Evolutionary conservation across 352 stramenopile genomes (phyloP).

Genomic region (Globisporangium mamillatum): DNA sequence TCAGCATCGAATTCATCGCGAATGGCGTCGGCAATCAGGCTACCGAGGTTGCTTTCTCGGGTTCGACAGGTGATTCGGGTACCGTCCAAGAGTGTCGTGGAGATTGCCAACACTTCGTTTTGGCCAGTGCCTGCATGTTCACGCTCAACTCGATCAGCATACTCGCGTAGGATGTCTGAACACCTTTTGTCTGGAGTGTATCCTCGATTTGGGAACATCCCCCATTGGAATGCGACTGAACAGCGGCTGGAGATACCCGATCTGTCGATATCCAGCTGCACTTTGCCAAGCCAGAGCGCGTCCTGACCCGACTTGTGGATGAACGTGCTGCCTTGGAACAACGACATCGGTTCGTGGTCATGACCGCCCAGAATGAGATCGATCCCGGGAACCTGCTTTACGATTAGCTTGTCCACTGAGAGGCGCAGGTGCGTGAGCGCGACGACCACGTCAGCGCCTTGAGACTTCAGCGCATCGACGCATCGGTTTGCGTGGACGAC

Average conservation of each 20-base stretch:
- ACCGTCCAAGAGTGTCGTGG: neutral
- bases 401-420: neutral
- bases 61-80: neutral
- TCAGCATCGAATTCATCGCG: neutral
- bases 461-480: neutral
- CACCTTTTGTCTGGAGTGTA: neutral
- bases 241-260: neutral
- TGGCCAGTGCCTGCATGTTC: neutral
- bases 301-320: neutral
- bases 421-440: neutral
- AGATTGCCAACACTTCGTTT: neutral
- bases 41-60: neutral
- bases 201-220: neutral
- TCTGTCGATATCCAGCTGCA: neutral
- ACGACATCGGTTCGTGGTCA: neutral
- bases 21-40: neutral
- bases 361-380: neutral
- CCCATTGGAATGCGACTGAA: neutral
- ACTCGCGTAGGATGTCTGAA: neutral
- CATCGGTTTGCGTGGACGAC: neutral
- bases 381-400: neutral
- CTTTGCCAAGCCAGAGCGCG: neutral
- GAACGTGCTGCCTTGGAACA: neutral
- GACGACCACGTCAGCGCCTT: neutral
- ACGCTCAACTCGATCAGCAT: neutral